These are phyloP conservation scores for Acrocalymma vagum DNA, from an alignment of 2,329 filamentous ascomycete genomes.

Conservation along the genomic window DNA sequence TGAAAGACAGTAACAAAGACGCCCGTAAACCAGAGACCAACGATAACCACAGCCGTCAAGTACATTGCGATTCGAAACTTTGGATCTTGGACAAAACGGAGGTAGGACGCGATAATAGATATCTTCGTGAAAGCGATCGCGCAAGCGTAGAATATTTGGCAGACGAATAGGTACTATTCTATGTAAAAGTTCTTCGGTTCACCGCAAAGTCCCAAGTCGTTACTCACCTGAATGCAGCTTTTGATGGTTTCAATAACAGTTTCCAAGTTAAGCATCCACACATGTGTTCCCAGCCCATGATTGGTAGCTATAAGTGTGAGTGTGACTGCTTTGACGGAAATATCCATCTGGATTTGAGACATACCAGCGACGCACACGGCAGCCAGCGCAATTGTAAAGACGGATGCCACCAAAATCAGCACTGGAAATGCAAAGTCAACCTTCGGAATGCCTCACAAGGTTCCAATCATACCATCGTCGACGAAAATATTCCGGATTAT, in stretches of 20 bases:
- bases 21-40: constrained; percentile 22
- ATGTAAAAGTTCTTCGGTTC: background rate
- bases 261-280: constrained; percentile 15
- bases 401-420: constrained; percentile 20
- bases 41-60: constrained; percentile 14
- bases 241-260: constrained; percentile 11
- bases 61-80: constrained; percentile 22
- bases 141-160: constrained; percentile 26
- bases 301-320: too few relatives aligned
- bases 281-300: constrained; percentile 22
- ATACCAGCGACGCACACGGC: constrained; percentile 22
- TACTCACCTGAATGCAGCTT: constrained; percentile 24
- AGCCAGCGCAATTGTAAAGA: constrained; percentile 21
- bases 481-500: constrained; percentile 23
- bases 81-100: constrained; percentile 21
- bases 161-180: constrained; percentile 23
- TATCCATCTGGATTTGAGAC: too few relatives aligned
- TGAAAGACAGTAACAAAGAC: constrained; percentile 27
- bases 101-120: constrained; percentile 27
- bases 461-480: constrained; percentile 20
- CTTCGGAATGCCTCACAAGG: too few relatives aligned
- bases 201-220: too few relatives aligned
- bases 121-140: constrained; percentile 27
- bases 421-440: constrained; percentile 13
- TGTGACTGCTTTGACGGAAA: background rate